Conservation (phyloP, 2,329 filamentous ascomycete species). For the Ceratocystis lukuohia region DNA sequence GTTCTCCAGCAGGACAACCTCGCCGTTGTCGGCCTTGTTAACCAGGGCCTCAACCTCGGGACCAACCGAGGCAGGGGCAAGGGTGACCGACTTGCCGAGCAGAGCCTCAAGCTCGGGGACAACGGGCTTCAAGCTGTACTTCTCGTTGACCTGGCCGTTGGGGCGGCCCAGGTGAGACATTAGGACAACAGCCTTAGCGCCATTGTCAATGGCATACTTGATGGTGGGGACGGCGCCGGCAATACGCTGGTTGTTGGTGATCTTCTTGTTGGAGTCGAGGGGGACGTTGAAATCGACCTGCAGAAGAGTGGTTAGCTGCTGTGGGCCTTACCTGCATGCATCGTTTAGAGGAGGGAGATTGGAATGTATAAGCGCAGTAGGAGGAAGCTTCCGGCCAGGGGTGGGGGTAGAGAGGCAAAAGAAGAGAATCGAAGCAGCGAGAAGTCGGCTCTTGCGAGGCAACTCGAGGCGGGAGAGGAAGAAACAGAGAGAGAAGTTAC, state of each 20-base stretch:
- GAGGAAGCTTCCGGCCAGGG: not conserved
- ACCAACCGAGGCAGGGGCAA: slow-evolving; percentile 83
- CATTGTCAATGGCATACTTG: slow-evolving; percentile 81
- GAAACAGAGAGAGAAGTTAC: slow-evolving; percentile 27
- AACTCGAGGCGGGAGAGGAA: not conserved
- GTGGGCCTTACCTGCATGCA: not conserved
- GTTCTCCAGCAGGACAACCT: slow-evolving; percentile 90
- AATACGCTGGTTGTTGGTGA: slow-evolving; percentile 98
- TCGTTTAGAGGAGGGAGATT: not conserved
- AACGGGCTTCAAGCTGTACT: slow-evolving; percentile 91
- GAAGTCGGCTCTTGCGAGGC: slow-evolving; percentile 3
- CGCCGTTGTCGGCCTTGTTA: slow-evolving; percentile 64
- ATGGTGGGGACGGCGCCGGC: slow-evolving; percentile 90
- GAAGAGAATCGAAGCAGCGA: not conserved
- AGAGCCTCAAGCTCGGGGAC: slow-evolving; percentile 85
- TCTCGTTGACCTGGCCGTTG: slow-evolving; percentile 74
- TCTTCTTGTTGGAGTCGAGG: slow-evolving; percentile 78
- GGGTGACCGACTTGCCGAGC: slow-evolving; percentile 68
- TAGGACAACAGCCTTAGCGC: slow-evolving; percentile 82
- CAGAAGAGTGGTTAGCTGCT: slow-evolving; percentile 2
- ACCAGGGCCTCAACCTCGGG: slow-evolving; percentile 81
- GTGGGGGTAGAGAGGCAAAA: not conserved
- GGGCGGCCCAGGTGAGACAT: slow-evolving; percentile 98
- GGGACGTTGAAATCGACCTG: slow-evolving; percentile 99
- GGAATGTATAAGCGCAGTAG: slow-evolving; percentile 3